Conservation (phyloP, 768 basidiomycete species). For the Pulveroboletus ravenelii region DNA sequence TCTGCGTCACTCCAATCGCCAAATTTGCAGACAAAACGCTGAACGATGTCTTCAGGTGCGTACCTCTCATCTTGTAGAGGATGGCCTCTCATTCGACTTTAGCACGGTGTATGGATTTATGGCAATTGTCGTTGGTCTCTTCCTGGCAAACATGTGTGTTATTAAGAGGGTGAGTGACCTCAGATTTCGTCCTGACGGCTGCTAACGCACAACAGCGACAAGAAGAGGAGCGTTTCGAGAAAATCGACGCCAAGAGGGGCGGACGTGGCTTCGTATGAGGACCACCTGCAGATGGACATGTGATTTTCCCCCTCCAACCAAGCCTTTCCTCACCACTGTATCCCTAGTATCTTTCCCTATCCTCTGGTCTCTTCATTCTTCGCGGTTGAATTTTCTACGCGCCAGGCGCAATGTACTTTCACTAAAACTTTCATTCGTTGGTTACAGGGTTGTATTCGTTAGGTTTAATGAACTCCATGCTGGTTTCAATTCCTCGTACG, state of each 20-base stretch:
- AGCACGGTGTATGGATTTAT: conserved; percentile 79
- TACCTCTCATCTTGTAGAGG: not conserved
- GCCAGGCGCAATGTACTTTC: conserved; percentile 1
- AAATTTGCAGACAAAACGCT: conserved; percentile 65
- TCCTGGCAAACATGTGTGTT: conserved; percentile 79
- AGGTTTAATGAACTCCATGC: not conserved
- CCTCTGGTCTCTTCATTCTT: not conserved
- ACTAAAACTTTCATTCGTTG: not conserved
- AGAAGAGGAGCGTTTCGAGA: conserved; percentile 80
- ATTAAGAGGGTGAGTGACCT: conserved; percentile 62
- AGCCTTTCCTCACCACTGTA: not conserved
- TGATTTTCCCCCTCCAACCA: not conserved
- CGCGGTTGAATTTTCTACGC: not conserved
- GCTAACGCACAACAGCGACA: conserved; percentile 48
- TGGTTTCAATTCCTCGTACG: not conserved
- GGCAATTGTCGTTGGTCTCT: conserved; percentile 68
- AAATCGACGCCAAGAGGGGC: conserved; percentile 85
- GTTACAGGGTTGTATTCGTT: conserved; percentile 1
- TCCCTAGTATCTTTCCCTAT: not conserved
- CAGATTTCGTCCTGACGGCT: not conserved
- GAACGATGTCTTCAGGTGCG: conserved; percentile 80
- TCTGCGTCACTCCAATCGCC: conserved; percentile 72
- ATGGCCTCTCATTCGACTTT: not conserved
- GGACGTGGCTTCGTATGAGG: conserved; percentile 78
- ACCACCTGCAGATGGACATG: not conserved